These are phyloP conservation scores for Mycena filopes DNA, from an alignment of 768 basidiomycete species.

Conservation along the genomic window DNA sequence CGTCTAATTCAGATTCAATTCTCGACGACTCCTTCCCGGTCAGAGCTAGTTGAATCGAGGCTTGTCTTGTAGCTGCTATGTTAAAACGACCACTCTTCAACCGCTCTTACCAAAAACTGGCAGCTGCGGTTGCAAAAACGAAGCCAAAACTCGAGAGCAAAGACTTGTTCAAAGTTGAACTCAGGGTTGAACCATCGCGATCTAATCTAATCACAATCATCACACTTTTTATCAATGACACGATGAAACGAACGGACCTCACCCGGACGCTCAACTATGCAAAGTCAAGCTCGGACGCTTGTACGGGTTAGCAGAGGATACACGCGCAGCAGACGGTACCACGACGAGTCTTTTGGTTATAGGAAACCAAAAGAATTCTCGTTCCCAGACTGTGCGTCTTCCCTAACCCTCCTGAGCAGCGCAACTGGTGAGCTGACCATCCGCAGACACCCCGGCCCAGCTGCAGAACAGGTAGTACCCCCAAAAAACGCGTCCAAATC, in stretches of 20 bases:
- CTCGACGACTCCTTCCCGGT: too few species aligned
- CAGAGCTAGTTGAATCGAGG: too few species aligned
- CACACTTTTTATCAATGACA: too few species aligned
- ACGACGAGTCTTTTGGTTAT: slow-evolving; percentile 85
- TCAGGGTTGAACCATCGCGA: too few species aligned
- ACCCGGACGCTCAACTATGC: background rate
- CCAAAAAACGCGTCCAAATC: background rate
- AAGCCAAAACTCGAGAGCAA: too few species aligned
- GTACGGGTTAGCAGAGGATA: background rate
- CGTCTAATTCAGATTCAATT: too few species aligned
- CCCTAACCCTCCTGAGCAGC: background rate
- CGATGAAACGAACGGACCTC: too few species aligned
- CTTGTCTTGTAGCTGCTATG: too few species aligned
- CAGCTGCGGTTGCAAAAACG: too few species aligned
- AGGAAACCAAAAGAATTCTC: slow-evolving; percentile 69
- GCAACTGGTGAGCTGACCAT: background rate
- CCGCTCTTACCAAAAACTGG: too few species aligned
- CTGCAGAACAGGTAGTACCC: slow-evolving; percentile 25
- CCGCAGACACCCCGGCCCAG: slow-evolving; percentile 28
- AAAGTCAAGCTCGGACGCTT: background rate
- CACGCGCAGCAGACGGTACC: slow-evolving; percentile 53
- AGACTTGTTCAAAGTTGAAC: too few species aligned
- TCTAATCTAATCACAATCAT: background rate
- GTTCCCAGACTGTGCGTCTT: slow-evolving; percentile 76
- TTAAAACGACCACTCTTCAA: too few species aligned